These are phyloP conservation scores for Termitomyces titanicus DNA, from an alignment of 768 basidiomycete genomes.

Conservation along the genomic window DNA sequence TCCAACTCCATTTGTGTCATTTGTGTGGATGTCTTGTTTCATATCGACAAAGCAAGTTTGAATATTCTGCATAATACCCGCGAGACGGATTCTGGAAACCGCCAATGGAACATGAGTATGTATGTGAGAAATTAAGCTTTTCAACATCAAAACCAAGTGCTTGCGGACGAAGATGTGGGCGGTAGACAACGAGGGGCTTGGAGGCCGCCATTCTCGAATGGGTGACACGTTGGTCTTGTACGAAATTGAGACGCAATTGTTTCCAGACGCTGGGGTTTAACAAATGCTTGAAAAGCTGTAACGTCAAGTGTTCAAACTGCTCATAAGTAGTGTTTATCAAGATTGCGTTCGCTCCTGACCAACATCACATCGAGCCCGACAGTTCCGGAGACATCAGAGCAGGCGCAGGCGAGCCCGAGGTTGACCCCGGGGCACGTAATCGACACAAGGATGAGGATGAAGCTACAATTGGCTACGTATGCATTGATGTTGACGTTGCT, in stretches of 20 bases:
- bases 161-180: conserved; percentile 11
- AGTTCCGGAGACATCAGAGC: neutral
- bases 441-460: neutral
- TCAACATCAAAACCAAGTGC: conserved; percentile 9
- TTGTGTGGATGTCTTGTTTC: neutral
- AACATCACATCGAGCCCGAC: neutral
- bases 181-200: conserved; percentile 22
- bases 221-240: conserved; percentile 18
- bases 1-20: neutral
- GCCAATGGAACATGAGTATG: conserved; percentile 18
- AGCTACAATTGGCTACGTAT: neutral
- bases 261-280: conserved; percentile 14
- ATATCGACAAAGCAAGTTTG: conserved; percentile 20
- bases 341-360: neutral
- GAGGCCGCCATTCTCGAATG: conserved; percentile 12
- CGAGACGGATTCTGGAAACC: conserved; percentile 20
- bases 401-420: neutral
- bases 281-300: conserved; percentile 16
- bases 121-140: neutral
- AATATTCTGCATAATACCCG: conserved; percentile 19
- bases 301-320: conserved; percentile 16
- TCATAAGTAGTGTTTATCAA: neutral
- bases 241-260: conserved; percentile 19
- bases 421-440: neutral
- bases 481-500: neutral